Evolutionary conservation across 139 green algal genomes (phyloP), one percentile per base, ranked within the genome.

Genomic region (Protoeuglena noctilucae): DNA sequence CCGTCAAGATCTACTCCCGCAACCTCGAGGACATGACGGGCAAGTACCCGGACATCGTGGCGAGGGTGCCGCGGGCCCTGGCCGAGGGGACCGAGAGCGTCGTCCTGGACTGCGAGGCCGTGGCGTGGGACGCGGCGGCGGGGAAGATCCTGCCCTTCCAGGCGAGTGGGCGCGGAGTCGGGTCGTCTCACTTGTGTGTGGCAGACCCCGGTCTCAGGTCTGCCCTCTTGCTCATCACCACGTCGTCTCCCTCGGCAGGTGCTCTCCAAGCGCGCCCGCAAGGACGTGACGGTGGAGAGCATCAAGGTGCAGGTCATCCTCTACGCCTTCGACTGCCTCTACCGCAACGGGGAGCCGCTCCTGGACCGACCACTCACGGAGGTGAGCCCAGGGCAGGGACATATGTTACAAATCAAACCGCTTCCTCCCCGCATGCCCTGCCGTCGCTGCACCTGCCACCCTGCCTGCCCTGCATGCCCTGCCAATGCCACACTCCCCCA

Each of bases 281-380:
- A 96, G 66, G 86, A 94, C 57, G 85, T 96, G n/a, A 73, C 64
- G 14, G 50, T 86, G 40, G 73, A 70, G 1, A 76, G 88, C 60
- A 88, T 96, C 70, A 94, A 94, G 63, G 84, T 93, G 43, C 47
- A 80, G 54, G 82, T 95, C 25, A 81, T 64, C 56, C 56, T 95
- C 16, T 96, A 82, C 60, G 82, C 81, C 19, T 98, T 98, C 61
- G 91, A 98, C 73, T 93, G 85, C 71, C 83, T 96, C 22, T 96
- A 90, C 78, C 63, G 93, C 22, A 89, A 98, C 70, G 90, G 89
- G 28, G 24, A 76, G 40, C 61, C 68, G 40, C 74, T 97, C 54
- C 71, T 96, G 45, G 55, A 62, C 18, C 51, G 64, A 49, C 72
- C 83, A 14, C 71, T 94, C 14, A 83, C 63, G 1, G 72, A 82